phyloP scores from a whole-genome alignment of 2,329 filamentous ascomycete genomes.

The Bipolaris gigantea region DNA sequence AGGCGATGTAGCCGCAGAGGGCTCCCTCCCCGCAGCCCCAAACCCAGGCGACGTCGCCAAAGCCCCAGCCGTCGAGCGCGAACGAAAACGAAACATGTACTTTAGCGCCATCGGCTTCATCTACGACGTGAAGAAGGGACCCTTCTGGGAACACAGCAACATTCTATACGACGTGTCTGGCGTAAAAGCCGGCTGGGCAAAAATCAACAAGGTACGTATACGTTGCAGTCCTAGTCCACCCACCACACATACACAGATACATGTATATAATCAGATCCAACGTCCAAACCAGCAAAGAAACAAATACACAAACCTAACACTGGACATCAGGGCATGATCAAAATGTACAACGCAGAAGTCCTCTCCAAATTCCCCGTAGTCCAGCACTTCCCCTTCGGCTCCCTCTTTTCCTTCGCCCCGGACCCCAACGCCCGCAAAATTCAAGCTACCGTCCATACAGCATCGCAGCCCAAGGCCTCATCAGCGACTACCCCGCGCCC shows the following conservation, averaged over 20 bases:
- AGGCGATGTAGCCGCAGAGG: slow-evolving; percentile 69
- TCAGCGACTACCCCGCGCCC: slow-evolving; percentile 23
- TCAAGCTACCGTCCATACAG: slow-evolving; percentile 40
- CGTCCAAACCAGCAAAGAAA: not conserved
- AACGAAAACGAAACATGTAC: slow-evolving; percentile 66
- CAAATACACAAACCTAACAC: no score
- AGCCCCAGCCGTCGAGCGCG: slow-evolving; percentile 44
- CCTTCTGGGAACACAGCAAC: slow-evolving; percentile 93
- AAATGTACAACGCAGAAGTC: slow-evolving; percentile 98
- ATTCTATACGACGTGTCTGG: slow-evolving; percentile 94
- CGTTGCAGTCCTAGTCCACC: no score
- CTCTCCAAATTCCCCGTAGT: slow-evolving; percentile 96
- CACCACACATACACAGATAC: no score
- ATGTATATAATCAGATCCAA: no score
- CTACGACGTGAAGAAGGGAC: slow-evolving; percentile 92
- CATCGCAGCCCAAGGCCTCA: slow-evolving; percentile 39
- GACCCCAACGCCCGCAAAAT: slow-evolving; percentile 46
- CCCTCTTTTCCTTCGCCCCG: slow-evolving; percentile 53
- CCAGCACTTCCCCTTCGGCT: slow-evolving; percentile 73
- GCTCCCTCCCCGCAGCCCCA: slow-evolving; percentile 69
- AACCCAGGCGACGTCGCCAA: slow-evolving; percentile 67
- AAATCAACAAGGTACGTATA: slow-evolving; percentile 77
- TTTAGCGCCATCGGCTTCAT: slow-evolving; percentile 97
- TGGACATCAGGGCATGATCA: slow-evolving; percentile 83
- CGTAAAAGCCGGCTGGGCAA: slow-evolving; percentile 87